Conservation (phyloP, 139 green algal species). For the Parachlorella kessleri region DNA sequence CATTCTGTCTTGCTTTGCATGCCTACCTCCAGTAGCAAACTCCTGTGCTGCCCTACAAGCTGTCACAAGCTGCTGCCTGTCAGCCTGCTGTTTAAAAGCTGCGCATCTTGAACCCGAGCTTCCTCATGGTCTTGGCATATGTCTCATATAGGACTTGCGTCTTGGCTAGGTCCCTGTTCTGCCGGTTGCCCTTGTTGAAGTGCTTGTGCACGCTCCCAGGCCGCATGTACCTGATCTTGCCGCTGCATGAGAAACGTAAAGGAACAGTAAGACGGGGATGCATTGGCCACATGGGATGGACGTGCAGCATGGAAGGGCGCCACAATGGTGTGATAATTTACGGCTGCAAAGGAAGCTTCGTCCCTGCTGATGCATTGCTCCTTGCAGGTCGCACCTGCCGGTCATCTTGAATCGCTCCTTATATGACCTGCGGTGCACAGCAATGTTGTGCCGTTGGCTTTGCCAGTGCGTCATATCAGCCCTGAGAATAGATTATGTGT, state of each 20-base stretch:
- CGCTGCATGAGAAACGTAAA: no score
- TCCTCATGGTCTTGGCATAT: conserved; percentile 37
- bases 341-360: no score
- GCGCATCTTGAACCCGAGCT: conserved; percentile 21
- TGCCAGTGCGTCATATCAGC: no score
- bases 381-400: no score
- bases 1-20: no score
- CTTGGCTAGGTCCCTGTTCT: conserved; percentile 21
- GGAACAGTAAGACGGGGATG: no score
- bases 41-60: not conserved
- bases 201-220: conserved; percentile 54
- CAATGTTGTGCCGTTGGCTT: no score
- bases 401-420: conserved; percentile 55
- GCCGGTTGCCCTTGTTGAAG: conserved; percentile 38
- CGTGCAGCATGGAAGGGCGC: no score
- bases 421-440: conserved; percentile 45
- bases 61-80: not conserved
- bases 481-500: not conserved
- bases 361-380: no score
- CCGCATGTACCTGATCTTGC: conserved; percentile 33
- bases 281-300: no score
- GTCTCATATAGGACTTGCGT: conserved; percentile 15
- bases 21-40: no score
- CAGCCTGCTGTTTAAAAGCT: not conserved
- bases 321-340: no score